A percentile compares a stretch with the other conserved stretches of the same genome.
Evolutionary conservation across 140 eudicot genomes (phyloP).

Genomic region (Flaveria floridana): DNA sequence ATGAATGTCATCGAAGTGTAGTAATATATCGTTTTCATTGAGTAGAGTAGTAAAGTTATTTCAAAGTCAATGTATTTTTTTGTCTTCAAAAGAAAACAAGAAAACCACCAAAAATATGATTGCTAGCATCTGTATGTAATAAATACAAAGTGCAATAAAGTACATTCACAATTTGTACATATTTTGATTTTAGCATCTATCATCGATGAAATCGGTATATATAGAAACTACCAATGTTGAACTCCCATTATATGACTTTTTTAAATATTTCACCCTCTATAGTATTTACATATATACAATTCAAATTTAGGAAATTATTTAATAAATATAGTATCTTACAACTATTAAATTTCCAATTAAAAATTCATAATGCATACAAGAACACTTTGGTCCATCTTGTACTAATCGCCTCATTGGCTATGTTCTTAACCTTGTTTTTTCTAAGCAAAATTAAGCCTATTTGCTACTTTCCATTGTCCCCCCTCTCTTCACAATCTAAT

Average conservation of each 20-base stretch:
- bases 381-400: conserved; percentile 7
- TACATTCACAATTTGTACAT: not conserved
- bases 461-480: not conserved
- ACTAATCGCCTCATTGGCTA: conserved; percentile 32
- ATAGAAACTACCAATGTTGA: not conserved
- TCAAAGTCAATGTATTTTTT: no score
- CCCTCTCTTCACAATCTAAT: conserved; percentile 4
- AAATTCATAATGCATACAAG: conserved; percentile 5
- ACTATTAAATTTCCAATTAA: not conserved
- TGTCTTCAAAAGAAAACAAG: no score
- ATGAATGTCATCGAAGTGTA: no score
- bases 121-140: no score
- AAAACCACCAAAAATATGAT: no score
- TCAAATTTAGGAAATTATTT: not conserved
- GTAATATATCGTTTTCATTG: no score
- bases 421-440: conserved; percentile 30
- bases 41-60: no score
- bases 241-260: not conserved
- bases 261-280: not conserved
- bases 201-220: conserved; percentile 14
- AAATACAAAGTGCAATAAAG: not conserved
- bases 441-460: conserved; percentile 14
- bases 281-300: not conserved
- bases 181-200: not conserved
- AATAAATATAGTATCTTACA: not conserved